phyloP scores from a whole-genome alignment of 768 basidiomycete species.

The Leccinum fibrillosum region DNA sequence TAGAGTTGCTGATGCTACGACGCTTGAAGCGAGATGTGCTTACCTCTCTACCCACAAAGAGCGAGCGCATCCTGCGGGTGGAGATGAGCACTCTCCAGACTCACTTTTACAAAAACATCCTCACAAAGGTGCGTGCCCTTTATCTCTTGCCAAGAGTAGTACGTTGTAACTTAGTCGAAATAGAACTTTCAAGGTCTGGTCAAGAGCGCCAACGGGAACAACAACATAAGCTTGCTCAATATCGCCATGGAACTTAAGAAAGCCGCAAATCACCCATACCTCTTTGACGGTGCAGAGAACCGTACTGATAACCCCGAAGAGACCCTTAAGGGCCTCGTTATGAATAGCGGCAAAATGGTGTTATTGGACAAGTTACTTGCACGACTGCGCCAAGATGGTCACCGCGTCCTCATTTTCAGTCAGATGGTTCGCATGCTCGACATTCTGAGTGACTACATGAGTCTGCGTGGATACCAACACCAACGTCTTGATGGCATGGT shows the following conservation, averaged over 20 bases:
- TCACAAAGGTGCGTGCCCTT: conserved; percentile 66
- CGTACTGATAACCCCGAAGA: conserved; percentile 66
- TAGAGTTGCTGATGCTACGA: conserved; percentile 92
- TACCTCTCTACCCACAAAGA: conserved; percentile 95
- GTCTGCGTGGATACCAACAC: conserved; percentile 82
- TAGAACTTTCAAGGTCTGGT: conserved; percentile 92
- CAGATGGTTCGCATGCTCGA: conserved; percentile 99
- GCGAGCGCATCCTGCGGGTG: conserved; percentile 94
- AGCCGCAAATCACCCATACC: conserved; percentile 95
- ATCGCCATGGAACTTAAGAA: conserved; percentile 99
- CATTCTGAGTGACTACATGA: conserved; percentile 97
- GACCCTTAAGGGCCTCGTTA: conserved; percentile 90
- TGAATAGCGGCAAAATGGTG: conserved; percentile 99
- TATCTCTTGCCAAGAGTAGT: not conserved
- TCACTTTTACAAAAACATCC: conserved; percentile 98
- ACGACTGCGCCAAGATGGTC: conserved; percentile 85
- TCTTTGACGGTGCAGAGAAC: conserved; percentile 94
- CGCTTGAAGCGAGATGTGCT: conserved; percentile 95
- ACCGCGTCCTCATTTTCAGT: conserved; percentile 97
- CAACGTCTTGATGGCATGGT: conserved; percentile 97
- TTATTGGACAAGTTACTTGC: conserved; percentile 94
- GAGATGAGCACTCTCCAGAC: conserved; percentile 97
- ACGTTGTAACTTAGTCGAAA: conserved; percentile 1
- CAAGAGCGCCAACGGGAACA: conserved; percentile 84
- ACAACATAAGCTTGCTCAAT: conserved; percentile 93